Evolutionary conservation across 306 rosid genomes (phyloP), one percentile per base, ranked within the genome.

Genomic region (Cyamopsis tetragonoloba): DNA sequence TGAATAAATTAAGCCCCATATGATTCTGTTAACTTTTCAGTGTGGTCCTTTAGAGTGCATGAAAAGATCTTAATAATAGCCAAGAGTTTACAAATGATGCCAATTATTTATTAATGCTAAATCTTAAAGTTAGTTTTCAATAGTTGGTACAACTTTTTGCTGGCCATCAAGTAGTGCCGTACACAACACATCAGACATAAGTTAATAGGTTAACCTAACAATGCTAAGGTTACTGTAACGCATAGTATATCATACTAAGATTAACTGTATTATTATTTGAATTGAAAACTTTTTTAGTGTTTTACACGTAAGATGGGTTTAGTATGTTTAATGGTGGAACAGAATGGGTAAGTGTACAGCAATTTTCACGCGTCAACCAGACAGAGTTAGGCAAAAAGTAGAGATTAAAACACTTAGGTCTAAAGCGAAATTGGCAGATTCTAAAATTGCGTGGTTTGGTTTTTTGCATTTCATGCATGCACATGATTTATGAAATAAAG

Each of bases 1-100:
- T 72, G 72, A 80, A 82, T 78, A 78, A 78, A 78, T 66, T 51
- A 27, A 58, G 34, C 65, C 65, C 18, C 64, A 15, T 50, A 69
- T 64, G 79, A 47, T 73, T 53, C 43, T 49, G 42, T 42, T 57
- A 37, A 19, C 31, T 62, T 38, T 9, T 12, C 42, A 3, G 24
- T 44, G 35, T 55, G 26, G 59, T 39, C 53, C 53, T n/a, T 38
- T 22, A 5, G 55, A 46, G 17, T 27, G 46, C 47, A 10, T 34
- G 26, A 30, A 55, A 37, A 27, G 62, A 64, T 47, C 51, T 71
- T 58, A 26, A 34, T 58, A 26, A 34, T 6, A 0, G 17, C 31
- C 12, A 8, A 5, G 35, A 14, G 58, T 30, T 65, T 53, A 23
- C 66, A 2, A 41, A 41, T 62, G 60, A 35, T 49, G 19, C 11